Evolutionary conservation across 225 moss, liverwort and hornwort genomes (phyloP).

Genomic region (Marchantia paleacea): DNA sequence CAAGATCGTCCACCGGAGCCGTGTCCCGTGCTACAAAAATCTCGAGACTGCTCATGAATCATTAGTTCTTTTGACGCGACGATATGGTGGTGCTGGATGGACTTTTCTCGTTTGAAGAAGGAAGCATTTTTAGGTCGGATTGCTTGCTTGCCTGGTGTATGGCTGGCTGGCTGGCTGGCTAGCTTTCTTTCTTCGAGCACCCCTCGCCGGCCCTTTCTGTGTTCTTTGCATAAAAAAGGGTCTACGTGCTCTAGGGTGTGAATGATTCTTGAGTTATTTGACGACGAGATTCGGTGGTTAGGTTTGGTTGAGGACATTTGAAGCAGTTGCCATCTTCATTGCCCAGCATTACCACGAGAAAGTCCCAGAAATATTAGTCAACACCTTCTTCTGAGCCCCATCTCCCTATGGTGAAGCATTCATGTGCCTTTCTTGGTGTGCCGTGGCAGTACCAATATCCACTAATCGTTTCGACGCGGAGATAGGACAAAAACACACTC

Average conservation of each 20-base stretch:
- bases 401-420: neutral
- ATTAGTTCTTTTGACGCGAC: neutral
- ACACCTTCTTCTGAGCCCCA: neutral
- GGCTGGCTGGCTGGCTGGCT: too few relatives aligned
- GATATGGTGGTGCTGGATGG: neutral
- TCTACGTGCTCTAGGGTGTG: neutral
- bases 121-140: neutral
- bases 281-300: neutral
- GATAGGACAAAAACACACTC: too few relatives aligned
- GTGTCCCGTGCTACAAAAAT: neutral
- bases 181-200: neutral
- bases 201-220: neutral
- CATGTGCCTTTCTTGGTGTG: neutral
- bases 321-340: neutral
- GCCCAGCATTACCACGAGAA: neutral
- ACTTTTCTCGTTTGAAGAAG: neutral
- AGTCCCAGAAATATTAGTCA: neutral
- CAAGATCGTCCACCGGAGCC: too few relatives aligned
- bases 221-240: neutral
- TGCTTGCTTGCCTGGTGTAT: too few relatives aligned
- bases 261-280: neutral
- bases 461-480: too few relatives aligned
- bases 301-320: neutral
- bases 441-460: too few relatives aligned
- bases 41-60: neutral